phyloP scores from a whole-genome alignment of 169 alveolate species.

The Cryptosporidium parvum region DNA sequence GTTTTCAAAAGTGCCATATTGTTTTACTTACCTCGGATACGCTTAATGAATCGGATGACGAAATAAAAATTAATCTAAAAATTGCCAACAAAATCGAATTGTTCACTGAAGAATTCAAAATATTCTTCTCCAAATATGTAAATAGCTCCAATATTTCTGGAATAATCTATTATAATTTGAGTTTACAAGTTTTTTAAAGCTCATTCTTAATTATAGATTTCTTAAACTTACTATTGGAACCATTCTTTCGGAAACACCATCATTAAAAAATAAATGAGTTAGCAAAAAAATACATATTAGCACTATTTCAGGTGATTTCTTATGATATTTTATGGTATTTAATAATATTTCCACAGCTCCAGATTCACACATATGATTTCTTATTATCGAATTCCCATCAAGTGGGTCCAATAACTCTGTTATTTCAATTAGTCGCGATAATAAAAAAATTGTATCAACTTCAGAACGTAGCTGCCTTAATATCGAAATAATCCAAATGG shows the following conservation, averaged over 20 bases:
- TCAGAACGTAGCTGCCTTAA: constrained; percentile 50
- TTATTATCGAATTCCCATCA: constrained; percentile 48
- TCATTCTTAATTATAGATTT: too few relatives aligned
- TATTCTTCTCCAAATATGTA: background rate
- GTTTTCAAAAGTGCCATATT: background rate
- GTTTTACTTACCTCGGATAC: constrained; percentile 54
- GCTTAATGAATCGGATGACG: constrained; percentile 53
- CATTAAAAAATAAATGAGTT: constrained; percentile 48
- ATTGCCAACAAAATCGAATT: constrained; percentile 43
- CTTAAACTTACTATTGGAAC: constrained; percentile 41
- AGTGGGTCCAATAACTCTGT: constrained; percentile 49
- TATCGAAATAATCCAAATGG: constrained; percentile 59
- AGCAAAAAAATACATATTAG: constrained; percentile 28
- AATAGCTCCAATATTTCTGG: constrained; percentile 57
- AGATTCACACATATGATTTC: constrained; percentile 54
- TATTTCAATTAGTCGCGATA: constrained; percentile 61
- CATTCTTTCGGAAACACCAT: constrained; percentile 51
- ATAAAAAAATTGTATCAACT: constrained; percentile 42
- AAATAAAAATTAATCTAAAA: constrained; percentile 47
- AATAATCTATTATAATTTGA: constrained; percentile 4
- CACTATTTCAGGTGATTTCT: constrained; percentile 32
- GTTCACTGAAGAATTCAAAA: constrained; percentile 10
- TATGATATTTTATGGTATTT: constrained; percentile 22
- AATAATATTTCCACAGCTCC: constrained; percentile 60
- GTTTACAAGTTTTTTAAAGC: background rate